Percentiles rank a stretch among this genome's conserved stretches.
Evolutionary conservation across 768 basidiomycete genomes (phyloP).

Genomic region (Suillus alpinus): DNA sequence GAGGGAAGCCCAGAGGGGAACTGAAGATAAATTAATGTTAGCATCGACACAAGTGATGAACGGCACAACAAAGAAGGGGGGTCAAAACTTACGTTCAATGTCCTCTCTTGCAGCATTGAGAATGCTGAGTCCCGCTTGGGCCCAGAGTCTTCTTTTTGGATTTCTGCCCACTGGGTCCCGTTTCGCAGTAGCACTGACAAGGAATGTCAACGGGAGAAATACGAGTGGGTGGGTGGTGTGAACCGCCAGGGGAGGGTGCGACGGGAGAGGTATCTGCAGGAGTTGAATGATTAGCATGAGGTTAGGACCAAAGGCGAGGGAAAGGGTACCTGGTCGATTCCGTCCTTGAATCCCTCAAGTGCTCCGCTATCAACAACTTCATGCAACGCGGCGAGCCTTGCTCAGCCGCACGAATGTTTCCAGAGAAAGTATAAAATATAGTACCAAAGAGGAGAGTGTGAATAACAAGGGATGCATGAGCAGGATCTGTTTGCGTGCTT

Average conservation of each 20-base stretch:
- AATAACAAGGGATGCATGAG: conserved; percentile 43
- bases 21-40: conserved; percentile 26
- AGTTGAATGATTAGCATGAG: not conserved
- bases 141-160: conserved; percentile 71
- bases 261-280: conserved; percentile 23
- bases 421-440: conserved; percentile 59
- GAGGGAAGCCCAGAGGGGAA: conserved; percentile 53
- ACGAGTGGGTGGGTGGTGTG: conserved; percentile 68
- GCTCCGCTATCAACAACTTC: conserved; percentile 62
- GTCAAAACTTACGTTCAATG: conserved; percentile 24
- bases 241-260: conserved; percentile 41
- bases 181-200: conserved; percentile 64
- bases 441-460: conserved; percentile 65
- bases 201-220: conserved; percentile 61
- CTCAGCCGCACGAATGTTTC: conserved; percentile 46
- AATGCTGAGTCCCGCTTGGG: conserved; percentile 53
- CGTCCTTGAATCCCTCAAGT: conserved; percentile 37
- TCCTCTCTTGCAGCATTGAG: conserved; percentile 27
- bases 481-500: conserved; percentile 18
- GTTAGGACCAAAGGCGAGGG: not conserved
- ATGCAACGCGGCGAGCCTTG: conserved; percentile 58
- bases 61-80: not conserved
- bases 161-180: conserved; percentile 72
- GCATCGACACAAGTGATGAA: not conserved
- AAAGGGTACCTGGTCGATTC: conserved; percentile 34